Conservation (phyloP, 306 rosid genomes). For the Quercus agrifolia region DNA sequence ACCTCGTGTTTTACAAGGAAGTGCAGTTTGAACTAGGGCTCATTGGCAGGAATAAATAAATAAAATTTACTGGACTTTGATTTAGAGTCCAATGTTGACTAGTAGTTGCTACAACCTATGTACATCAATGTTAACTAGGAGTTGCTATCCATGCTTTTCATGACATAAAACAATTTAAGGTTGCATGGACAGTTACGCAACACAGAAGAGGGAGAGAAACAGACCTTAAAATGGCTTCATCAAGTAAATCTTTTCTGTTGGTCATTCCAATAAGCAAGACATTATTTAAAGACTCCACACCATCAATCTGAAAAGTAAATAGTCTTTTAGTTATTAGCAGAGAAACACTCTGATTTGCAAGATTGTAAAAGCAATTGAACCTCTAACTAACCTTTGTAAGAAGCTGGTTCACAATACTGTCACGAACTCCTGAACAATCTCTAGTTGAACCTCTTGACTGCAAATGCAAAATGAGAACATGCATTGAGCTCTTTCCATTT, state of each 20-base stretch:
- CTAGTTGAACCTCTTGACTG: conserved; percentile 98
- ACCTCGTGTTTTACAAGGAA: too few species aligned
- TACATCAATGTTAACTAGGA: conserved; percentile 12
- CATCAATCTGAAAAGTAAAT: conserved; percentile 81
- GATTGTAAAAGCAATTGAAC: conserved; percentile 14
- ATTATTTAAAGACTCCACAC: conserved; percentile 95
- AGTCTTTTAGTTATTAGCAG: conserved; percentile 14
- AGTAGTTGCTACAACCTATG: conserved; percentile 3
- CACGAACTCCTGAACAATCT: conserved; percentile 99
- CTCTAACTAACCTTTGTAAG: conserved; percentile 78
- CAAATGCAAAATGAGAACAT: conserved; percentile 22
- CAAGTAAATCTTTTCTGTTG: conserved; percentile 97
- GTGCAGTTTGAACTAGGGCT: too few species aligned
- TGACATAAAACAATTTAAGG: conserved; percentile 2
- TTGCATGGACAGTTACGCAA: neutral
- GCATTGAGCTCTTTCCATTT: neutral
- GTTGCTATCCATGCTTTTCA: conserved; percentile 21
- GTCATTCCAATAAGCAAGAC: conserved; percentile 99
- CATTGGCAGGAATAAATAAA: too few species aligned
- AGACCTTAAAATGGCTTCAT: conserved; percentile 96
- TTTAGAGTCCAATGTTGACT: conserved; percentile 5
- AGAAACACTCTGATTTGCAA: neutral
- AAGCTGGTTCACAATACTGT: conserved; percentile 96
- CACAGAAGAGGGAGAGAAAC: conserved; percentile 11
- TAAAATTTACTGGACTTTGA: too few species aligned